A percentile compares a stretch with the other conserved stretches of the same genome.
Conservation (phyloP, 768 basidiomycete genomes). For the Mycena olivaceomarginata region DNA sequence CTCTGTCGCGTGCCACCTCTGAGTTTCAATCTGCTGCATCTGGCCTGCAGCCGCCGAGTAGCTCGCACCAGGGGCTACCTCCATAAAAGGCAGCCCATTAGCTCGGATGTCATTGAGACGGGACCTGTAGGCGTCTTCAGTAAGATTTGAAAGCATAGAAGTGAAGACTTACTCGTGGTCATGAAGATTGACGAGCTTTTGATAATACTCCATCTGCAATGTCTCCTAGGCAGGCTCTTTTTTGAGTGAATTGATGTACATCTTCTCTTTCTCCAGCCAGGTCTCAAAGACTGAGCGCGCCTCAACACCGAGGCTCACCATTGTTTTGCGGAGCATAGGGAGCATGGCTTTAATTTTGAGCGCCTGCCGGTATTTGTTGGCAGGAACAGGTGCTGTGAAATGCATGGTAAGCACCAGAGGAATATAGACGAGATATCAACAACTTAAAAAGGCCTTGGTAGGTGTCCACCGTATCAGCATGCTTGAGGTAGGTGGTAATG, state of each 20-base stretch:
- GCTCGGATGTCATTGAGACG: too few relatives aligned
- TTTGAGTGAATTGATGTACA: constrained; percentile 39
- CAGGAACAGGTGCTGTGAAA: not conserved
- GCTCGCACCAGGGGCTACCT: too few relatives aligned
- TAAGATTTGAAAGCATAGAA: too few relatives aligned
- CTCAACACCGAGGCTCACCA: not conserved
- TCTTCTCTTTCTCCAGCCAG: constrained; percentile 22
- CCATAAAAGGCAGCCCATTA: too few relatives aligned
- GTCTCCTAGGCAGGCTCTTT: constrained; percentile 29
- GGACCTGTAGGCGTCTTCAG: too few relatives aligned
- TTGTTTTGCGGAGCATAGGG: not conserved
- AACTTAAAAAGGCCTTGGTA: not conserved
- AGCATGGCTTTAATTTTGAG: not conserved
- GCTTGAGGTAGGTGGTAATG: not conserved
- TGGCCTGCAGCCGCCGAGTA: constrained; percentile 15
- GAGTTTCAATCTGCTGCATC: too few relatives aligned
- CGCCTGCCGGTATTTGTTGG: not conserved
- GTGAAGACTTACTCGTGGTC: too few relatives aligned
- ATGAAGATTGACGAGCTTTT: constrained; percentile 28
- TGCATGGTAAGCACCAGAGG: not conserved
- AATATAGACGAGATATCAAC: too few relatives aligned
- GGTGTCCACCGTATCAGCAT: not conserved
- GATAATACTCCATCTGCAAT: constrained; percentile 33
- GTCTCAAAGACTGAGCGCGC: not conserved
- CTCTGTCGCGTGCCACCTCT: too few relatives aligned